Evolutionary conservation across 1,139 yeast species (phyloP), one percentile per base, ranked within the genome.

Genomic region (Zygoascus sp.): DNA sequence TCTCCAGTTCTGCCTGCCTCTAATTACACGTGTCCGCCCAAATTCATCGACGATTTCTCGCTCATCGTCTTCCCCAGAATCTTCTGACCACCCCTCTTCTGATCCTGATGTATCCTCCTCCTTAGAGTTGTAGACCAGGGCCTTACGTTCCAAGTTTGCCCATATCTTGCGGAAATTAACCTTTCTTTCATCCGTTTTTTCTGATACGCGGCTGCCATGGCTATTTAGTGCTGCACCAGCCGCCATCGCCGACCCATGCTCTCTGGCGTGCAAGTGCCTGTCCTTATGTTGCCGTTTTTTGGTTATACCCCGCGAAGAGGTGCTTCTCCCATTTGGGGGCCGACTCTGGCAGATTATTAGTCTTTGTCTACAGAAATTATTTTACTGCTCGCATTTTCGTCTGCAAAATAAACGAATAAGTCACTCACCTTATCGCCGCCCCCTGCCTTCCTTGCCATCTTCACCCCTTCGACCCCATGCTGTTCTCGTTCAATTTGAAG

Each of bases 11-110:
- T 56, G 41, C 6, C 49, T 46, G 6, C 49, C 48, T 1, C 59
- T 54, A 1, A 64, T 60, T 27, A 39, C 42, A 27, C 69, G 47
- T 7, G 63, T 53, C 7, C 67, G 51, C 1, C 69, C 69, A 56
- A 59, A 65, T 39, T 62, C 65, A 46, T 65, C 69, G 6, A 51
- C 54, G 17, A 61, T 54, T 42, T 66, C 70, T 13, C 63, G 57
- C 51, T 55, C 19, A 9, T 46, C 52, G 11, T 51, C 57, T 15
- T 50, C 57, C 7, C 15, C 32, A 17, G 21, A 25, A 5, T 40
- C 43, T 13, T 19, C 23, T 20, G 32, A 38, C 6, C 5, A 7
- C 13, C 25, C 37, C 27, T 20, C 36, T n/a, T 21, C 20, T n/a
- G 19, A 16, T 9, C 22, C 23, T 8, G 21, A 11, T n/a, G 25